phyloP scores from a whole-genome alignment of 2,329 filamentous ascomycete genomes.

The Cercospora citrullina region DNA sequence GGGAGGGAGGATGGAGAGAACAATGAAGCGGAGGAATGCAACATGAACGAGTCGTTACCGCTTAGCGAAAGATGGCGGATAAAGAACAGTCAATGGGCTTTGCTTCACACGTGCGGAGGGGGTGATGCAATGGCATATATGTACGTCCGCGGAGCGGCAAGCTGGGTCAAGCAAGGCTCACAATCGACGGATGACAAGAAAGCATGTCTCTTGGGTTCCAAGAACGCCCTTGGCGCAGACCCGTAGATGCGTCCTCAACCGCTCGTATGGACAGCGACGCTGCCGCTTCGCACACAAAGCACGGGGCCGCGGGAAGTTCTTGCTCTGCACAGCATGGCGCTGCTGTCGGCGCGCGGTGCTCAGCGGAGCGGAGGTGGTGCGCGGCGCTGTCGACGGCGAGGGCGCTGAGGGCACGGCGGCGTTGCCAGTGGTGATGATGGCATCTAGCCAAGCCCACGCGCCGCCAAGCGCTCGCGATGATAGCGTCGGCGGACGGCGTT shows the following conservation, averaged over 20 bases:
- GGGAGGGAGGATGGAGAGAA: slow-evolving; percentile 1
- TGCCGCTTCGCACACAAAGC: background rate
- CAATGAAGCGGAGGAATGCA: slow-evolving; percentile 14
- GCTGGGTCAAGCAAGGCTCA: slow-evolving; percentile 12
- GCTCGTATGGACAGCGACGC: background rate
- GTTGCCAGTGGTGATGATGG: background rate
- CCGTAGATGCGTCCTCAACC: background rate
- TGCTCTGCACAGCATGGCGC: background rate
- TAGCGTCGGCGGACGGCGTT: slow-evolving; percentile 7
- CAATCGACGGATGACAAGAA: slow-evolving; percentile 21
- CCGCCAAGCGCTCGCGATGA: slow-evolving; percentile 4
- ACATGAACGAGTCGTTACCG: slow-evolving; percentile 1
- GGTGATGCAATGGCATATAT: slow-evolving; percentile 17
- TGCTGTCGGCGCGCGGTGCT: background rate
- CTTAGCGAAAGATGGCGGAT: slow-evolving; percentile 18
- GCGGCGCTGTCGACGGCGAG: background rate
- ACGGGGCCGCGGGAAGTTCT: background rate
- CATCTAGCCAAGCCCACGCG: background rate
- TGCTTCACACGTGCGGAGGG: slow-evolving; percentile 1
- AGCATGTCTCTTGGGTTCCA: slow-evolving; percentile 24
- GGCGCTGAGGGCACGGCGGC: background rate
- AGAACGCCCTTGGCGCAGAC: slow-evolving; percentile 23
- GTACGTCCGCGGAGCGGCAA: slow-evolving; percentile 15
- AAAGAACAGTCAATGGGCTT: slow-evolving; percentile 7
- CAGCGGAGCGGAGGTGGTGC: background rate